phyloP scores from a whole-genome alignment of 1,284 basidiomycete species.

The Sphaerobolus stellatus region DNA sequence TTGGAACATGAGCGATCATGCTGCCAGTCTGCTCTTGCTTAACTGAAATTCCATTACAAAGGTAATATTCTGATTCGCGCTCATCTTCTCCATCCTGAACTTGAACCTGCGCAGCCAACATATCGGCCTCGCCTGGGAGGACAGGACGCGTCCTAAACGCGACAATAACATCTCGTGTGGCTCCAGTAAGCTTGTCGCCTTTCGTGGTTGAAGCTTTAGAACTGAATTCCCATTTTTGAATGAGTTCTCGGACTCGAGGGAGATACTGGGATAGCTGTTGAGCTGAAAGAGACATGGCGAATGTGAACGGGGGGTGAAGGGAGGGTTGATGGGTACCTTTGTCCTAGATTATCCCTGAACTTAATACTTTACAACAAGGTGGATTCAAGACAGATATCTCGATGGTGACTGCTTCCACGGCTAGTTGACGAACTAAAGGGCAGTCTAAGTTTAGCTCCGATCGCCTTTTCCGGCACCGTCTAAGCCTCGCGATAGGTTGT shows the following conservation, averaged over 20 bases:
- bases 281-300: not conserved
- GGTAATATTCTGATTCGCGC: conserved; percentile 15
- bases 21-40: conserved; percentile 30
- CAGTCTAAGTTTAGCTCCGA: too few species aligned
- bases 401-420: too few species aligned
- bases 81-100: conserved; percentile 12
- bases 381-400: too few species aligned
- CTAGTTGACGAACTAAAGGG: too few species aligned
- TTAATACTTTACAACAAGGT: too few species aligned
- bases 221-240: not conserved
- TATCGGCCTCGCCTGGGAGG: conserved; percentile 29
- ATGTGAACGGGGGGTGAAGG: too few species aligned
- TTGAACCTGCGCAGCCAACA: conserved; percentile 20
- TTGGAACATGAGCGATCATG: conserved; percentile 37
- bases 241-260: not conserved
- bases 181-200: not conserved
- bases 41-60: conserved; percentile 14
- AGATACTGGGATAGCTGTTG: not conserved
- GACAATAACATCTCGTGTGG: conserved; percentile 28
- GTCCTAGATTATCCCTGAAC: too few species aligned
- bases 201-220: not conserved
- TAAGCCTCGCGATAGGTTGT: too few species aligned
- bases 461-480: too few species aligned
- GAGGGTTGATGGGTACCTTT: too few species aligned
- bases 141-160: conserved; percentile 36